Base-by-base conservation (phyloP, 345 rosid genomes). In the Ricinus communis region DNA sequence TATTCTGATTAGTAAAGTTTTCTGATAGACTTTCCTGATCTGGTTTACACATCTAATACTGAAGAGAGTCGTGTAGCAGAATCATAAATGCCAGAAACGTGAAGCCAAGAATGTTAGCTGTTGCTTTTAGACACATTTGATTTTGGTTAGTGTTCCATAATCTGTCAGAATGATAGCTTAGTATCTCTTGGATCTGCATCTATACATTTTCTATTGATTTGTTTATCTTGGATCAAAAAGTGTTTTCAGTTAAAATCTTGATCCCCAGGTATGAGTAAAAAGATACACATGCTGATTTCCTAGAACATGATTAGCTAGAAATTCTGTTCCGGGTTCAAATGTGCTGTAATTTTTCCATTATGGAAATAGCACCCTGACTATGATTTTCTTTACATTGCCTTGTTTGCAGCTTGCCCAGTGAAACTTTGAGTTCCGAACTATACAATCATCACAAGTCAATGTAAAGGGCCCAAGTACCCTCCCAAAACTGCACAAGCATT, bases 401-500 rank as follows among this genome's bases (percentile, higher is more conserved):
- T 50, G 13, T 41, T 21, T 40, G 68, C 79, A 76, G 79, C 55
- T 43, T 76, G 79, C 53, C 60, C 79, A 36, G 71, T 76, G n/a
- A 33, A 76, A 65, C 61, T 76, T 76, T 50, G 79, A 76, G 63
- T 65, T 70, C 53, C 66, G 71, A 76, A 76, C 46, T 76, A 76
- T 30, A 76, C 79, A 12, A 43, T 76, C 50, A 70, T 76, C 49
- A 76, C 75, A 51, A 76, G 79, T 67, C 45, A 65, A 59, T 74
- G 77, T 40, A 62, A 74, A 74, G 77, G 73, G 53, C 77, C 77
- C 18, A 1, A 22, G 12, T 74, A 74, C 55, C 18, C 56, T 38
- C 77, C 73, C 1, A 43, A 31, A n/a, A 10, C 10, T 53, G 28
- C 19, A n/a, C n/a, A n/a, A 28, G 14, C 77, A 12, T 62, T 76